Evolutionary conservation across 208 protist genomes (phyloP).

Genomic region (Acanthamoeba lenticulata): DNA sequence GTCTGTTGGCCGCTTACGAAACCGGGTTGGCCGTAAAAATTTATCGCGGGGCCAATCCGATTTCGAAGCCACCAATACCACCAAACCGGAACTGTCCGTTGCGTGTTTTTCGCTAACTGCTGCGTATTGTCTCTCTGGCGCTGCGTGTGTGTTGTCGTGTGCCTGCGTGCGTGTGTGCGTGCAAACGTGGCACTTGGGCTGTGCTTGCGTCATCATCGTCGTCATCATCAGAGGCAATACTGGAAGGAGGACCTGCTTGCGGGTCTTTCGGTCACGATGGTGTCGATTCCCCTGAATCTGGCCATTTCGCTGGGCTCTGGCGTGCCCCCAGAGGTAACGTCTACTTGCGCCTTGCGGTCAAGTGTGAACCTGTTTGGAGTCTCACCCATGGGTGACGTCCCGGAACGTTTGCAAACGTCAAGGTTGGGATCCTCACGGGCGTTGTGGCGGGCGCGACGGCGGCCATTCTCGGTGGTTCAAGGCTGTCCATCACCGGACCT

Average conservation of each 20-base stretch:
- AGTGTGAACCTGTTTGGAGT: neutral
- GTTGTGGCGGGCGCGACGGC: neutral
- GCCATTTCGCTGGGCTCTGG: neutral
- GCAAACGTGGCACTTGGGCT: neutral
- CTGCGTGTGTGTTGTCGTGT: neutral
- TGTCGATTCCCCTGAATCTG: neutral
- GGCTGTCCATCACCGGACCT: neutral
- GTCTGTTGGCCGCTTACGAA: too few species aligned
- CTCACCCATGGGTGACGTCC: neutral
- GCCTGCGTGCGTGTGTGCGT: neutral
- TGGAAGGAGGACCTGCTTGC: constrained; percentile 1
- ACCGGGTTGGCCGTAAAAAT: too few species aligned
- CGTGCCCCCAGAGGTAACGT: neutral
- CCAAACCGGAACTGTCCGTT: neutral
- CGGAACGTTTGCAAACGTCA: neutral
- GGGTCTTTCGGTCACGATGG: neutral
- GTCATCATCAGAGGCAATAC: neutral
- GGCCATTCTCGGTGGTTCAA: neutral
- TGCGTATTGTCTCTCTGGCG: neutral
- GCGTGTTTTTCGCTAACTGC: neutral
- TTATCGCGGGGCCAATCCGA: too few species aligned
- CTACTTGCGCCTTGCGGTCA: neutral
- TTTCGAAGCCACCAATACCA: too few species aligned
- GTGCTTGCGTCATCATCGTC: too few species aligned
- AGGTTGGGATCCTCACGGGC: constrained; percentile 3